Conservation (phyloP, 2,329 filamentous ascomycete species). For the Nannizzia gypsea region DNA sequence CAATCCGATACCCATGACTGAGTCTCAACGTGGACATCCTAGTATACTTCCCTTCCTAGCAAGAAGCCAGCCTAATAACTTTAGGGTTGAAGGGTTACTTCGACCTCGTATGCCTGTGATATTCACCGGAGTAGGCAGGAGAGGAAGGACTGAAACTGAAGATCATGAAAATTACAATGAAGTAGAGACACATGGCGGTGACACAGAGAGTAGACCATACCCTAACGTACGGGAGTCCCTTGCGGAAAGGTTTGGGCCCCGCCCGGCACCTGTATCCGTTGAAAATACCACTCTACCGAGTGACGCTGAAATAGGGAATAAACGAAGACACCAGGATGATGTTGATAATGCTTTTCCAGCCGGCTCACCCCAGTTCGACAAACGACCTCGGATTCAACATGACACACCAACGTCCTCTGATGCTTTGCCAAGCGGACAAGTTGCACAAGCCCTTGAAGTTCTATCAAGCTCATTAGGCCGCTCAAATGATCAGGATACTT, state of each 20-base stretch:
- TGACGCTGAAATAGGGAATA: neutral
- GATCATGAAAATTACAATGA: conserved; percentile 20
- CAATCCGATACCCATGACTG: conserved; percentile 57
- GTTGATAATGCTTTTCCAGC: neutral
- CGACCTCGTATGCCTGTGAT: conserved; percentile 41
- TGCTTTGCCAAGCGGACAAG: neutral
- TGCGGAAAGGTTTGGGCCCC: conserved; percentile 7
- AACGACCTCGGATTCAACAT: neutral
- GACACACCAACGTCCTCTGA: neutral
- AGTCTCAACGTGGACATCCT: conserved; percentile 50
- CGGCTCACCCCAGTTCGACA: neutral
- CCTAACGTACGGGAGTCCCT: neutral
- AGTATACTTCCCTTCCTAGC: conserved; percentile 73
- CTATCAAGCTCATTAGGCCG: neutral
- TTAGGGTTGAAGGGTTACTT: conserved; percentile 59
- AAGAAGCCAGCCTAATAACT: conserved; percentile 50
- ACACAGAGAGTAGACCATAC: neutral
- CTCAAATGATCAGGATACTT: neutral
- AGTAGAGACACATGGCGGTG: neutral
- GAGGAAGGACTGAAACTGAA: conserved; percentile 19
- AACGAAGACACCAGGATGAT: neutral
- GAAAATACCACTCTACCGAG: neutral
- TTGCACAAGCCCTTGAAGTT: neutral
- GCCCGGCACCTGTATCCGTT: conserved; percentile 18
- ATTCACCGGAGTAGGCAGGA: conserved; percentile 19